Evolutionary conservation across 306 rosid species (phyloP), one percentile per base, ranked within the genome.

Genomic region (Vigna mungo): DNA sequence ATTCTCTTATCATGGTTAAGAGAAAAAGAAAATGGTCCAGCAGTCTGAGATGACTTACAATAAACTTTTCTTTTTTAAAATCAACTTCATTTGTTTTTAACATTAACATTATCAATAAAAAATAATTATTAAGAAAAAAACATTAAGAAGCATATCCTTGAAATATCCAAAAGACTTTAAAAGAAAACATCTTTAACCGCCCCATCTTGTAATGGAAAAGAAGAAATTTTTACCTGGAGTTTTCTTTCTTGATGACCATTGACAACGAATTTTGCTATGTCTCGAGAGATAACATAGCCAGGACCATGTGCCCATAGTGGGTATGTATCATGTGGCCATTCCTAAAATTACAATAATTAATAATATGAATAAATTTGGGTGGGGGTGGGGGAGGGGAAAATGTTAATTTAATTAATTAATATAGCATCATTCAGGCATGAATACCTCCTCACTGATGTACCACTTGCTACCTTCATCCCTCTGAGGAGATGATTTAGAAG

Each of bases 281-380:
- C 97, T 36, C 94, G 89, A 54, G 98, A 92, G 81, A 94, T 89
- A 58, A 92, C 75, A 64, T 94, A 94, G 49, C 98, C 98, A 6
- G 98, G 98, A 77, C 97, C 98, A 72, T 94, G 98, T 6, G 98
- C 98, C 98, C 98, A 94, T 18, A 94, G 96, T 10, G 98, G 98
- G 86, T 89, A 94, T 6, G 80, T 66, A 55, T 78, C 90, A 80
- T 90, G 87, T 7, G 96, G 90, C 98, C 98, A 94, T 85, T 94
- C 97, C 98, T 94, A 46, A 64, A 72, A 66, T 6, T 66, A 65
- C n/a, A 51, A 79, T 61, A 39, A 74, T 37, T 58, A 68, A 43
- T 49, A 37, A 64, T 14, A 76, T 9, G 55, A 75, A 30, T 55
- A 43, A 30, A 54, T 75, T 34, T 53, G 68, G 44, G 44, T 8